Base-by-base conservation (phyloP, 768 basidiomycete genomes). In the Leucosporidium scottii region DNA sequence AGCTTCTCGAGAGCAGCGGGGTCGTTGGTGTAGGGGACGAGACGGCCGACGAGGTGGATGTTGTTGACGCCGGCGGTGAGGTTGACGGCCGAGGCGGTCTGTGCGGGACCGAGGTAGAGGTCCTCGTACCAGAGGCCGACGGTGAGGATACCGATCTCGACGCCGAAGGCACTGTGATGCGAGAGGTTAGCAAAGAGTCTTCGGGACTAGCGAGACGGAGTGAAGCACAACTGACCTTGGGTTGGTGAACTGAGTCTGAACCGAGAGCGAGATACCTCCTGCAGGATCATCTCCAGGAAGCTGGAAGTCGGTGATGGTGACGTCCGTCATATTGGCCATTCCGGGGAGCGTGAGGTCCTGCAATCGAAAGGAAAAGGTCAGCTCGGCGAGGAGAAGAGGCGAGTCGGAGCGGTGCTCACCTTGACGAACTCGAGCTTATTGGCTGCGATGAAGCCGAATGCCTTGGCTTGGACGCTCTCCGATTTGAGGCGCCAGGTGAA, bases 401-500 rank as follows among this genome's bases (percentile, higher is more conserved):
- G 18, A 20, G 30, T 51, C 61, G 10, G 39, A 8, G 39, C 39
- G 6, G 2, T 44, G 15, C 39, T 44, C 28, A 79, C 75, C 78
- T 89, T 88, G 74, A 83, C 79, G 74, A 88, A 89, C 4, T 81
- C 81, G 68, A 90, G 81, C 1, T 85, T 85, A 73, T 85, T 85
- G 5, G 86, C 83, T 4, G 82, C 81, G 4, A 68, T 63, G 69
- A 89, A 87, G 69, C 85, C 86, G 67, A 83, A 78, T 3, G 88
- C 87, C 62, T 85, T 84, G 17, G 87, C 86, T 10, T 80, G 79
- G 49, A 89, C 80, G 69, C 82, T 81, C n/a, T 82, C 75, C 65
- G 83, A 86, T 23, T 79, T 74, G 51, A 90, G 77, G 63, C 81
- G 80, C 87, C 88, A 90, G 1, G 84, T 87, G 73, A 89, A 89